A percentile compares a stretch with the other conserved stretches of the same genome.
Evolutionary conservation across 441 rosid species (phyloP).

Genomic region (Pelargonium citronellum): DNA sequence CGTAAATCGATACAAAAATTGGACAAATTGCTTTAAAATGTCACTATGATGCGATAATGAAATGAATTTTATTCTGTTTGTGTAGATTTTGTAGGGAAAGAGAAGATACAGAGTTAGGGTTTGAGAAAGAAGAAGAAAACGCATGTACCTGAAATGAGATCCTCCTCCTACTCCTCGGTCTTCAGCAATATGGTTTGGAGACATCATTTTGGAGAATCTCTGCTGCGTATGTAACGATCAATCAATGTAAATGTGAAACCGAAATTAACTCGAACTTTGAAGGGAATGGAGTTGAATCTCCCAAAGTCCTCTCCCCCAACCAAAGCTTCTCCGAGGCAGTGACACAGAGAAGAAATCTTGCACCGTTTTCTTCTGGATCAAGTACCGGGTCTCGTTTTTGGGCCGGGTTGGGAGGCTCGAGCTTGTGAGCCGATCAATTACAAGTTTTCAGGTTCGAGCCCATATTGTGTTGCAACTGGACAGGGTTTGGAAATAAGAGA

Average conservation of each 20-base stretch:
- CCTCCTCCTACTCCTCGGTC: conserved; percentile 43
- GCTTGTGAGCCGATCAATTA: background rate
- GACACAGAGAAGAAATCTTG: background rate
- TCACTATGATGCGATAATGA: background rate
- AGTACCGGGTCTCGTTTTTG: background rate
- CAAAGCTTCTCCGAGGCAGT: background rate
- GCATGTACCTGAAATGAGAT: conserved; percentile 59
- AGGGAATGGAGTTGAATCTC: background rate
- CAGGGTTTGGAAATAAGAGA: background rate
- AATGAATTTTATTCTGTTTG: background rate
- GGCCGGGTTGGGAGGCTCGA: background rate
- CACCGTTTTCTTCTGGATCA: background rate
- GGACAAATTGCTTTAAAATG: background rate
- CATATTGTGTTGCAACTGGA: background rate
- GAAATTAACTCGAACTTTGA: background rate
- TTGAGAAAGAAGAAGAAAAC: conserved; percentile 10
- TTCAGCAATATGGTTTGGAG: conserved; percentile 63
- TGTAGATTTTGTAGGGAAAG: background rate
- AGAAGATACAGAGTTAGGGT: conserved; percentile 22
- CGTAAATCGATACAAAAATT: background rate
- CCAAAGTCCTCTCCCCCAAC: background rate
- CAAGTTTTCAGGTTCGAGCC: background rate
- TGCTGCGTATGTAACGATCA: background rate
- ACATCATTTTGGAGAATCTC: conserved; percentile 43
- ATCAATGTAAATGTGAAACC: background rate